phyloP scores from a whole-genome alignment of 2,329 filamentous ascomycete genomes.

The Salinomyces thailandicus region DNA sequence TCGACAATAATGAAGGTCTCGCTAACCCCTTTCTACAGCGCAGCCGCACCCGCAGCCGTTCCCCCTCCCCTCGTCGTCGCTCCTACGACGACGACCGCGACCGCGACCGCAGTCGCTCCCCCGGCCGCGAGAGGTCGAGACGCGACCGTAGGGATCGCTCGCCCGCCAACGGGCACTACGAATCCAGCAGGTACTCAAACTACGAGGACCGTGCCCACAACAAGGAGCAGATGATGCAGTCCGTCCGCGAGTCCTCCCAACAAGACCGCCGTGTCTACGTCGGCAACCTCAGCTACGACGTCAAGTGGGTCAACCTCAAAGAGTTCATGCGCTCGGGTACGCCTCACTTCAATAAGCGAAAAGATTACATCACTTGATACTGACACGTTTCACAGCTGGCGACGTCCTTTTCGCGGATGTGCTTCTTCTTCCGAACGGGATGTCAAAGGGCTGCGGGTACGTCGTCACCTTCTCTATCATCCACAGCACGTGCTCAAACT shows the following conservation, averaged over 20 bases:
- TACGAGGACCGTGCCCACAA: conserved; percentile 74
- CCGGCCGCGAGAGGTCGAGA: conserved; percentile 23
- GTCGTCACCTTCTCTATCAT: conserved; percentile 24
- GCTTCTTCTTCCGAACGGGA: conserved; percentile 98
- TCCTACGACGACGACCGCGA: conserved; percentile 41
- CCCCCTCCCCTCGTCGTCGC: conserved; percentile 49
- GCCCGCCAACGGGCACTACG: conserved; percentile 62
- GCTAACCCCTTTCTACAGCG: neutral
- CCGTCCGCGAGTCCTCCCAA: conserved; percentile 85
- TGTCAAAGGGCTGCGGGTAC: conserved; percentile 99
- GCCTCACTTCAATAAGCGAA: conserved; percentile 23
- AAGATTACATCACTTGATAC: neutral
- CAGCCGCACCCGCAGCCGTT: conserved; percentile 28
- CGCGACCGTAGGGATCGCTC: conserved; percentile 43
- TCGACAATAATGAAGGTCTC: too few species aligned
- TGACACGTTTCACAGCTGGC: conserved; percentile 56
- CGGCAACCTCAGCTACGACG: conserved; percentile 97
- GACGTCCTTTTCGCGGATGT: conserved; percentile 99
- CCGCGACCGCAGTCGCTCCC: conserved; percentile 14
- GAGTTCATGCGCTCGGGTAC: conserved; percentile 99
- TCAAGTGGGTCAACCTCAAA: conserved; percentile 99
- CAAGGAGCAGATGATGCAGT: conserved; percentile 94
- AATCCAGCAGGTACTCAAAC: conserved; percentile 41
- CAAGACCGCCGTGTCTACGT: conserved; percentile 99
- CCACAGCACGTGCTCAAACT: conserved; percentile 23